Conservation (phyloP, 2,329 filamentous ascomycete species). For the Trichophyton benhamiae region DNA sequence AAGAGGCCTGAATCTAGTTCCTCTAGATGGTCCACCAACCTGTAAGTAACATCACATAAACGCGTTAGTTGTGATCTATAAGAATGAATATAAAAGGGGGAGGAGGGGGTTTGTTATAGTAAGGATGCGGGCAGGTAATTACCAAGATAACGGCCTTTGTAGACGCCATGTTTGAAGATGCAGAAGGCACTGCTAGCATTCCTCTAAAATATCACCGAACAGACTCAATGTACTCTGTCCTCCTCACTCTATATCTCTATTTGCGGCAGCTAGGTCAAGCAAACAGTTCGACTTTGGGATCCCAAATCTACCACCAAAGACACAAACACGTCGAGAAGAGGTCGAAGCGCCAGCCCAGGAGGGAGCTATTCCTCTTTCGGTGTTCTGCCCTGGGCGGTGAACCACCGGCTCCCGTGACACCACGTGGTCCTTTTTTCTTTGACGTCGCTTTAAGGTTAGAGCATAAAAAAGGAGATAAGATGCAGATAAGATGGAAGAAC, state of each 20-base stretch:
- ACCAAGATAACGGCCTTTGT: slow-evolving; percentile 96
- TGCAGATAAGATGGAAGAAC: not conserved
- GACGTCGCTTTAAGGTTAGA: no score
- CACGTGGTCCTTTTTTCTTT: not conserved
- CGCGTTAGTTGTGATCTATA: not conserved
- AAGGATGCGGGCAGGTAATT: slow-evolving; percentile 15
- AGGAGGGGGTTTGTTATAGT: not conserved
- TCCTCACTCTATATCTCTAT: not conserved
- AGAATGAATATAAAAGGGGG: not conserved
- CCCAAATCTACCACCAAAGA: not conserved
- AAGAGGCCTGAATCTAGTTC: slow-evolving; percentile 87
- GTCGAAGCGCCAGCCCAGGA: not conserved
- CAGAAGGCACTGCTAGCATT: not conserved
- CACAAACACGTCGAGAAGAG: not conserved
- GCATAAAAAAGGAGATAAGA: not conserved
- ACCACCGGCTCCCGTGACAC: not conserved
- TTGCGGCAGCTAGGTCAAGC: not conserved
- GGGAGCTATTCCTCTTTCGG: not conserved
- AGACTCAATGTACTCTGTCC: not conserved
- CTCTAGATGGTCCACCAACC: slow-evolving; percentile 91
- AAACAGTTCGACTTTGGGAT: not conserved
- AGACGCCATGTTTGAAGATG: slow-evolving; percentile 37
- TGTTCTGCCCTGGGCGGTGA: not conserved
- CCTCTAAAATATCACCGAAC: not conserved
- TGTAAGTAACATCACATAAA: slow-evolving; percentile 27